Conservation (phyloP, 176 grass and related monocot genomes). For the Carex kokanica region DNA sequence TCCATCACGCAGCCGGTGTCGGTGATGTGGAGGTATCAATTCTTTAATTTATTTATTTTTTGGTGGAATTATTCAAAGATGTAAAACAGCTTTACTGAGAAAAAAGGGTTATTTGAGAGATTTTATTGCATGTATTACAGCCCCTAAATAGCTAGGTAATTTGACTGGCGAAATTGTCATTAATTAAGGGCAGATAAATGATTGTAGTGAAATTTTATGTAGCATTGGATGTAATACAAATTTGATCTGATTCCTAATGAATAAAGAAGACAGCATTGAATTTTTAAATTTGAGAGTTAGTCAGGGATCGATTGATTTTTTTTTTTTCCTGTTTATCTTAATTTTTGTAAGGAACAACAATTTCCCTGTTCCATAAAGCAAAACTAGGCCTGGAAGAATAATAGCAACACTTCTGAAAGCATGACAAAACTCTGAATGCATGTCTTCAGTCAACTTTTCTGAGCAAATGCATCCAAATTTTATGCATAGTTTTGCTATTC, state of each 20-base stretch:
- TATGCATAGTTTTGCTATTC: background rate
- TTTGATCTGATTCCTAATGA: background rate
- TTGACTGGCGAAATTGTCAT: background rate
- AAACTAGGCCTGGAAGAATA: too few species aligned
- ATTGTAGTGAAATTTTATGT: background rate
- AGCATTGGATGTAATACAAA: background rate
- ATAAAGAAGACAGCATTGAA: background rate
- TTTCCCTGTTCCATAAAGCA: background rate
- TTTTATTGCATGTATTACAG: background rate
- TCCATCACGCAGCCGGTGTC: constrained; percentile 79
- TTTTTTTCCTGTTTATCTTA: background rate
- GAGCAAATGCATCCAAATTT: background rate
- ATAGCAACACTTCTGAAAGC: background rate
- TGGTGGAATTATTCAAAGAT: background rate
- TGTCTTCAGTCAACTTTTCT: background rate
- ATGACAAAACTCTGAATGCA: background rate
- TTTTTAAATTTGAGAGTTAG: background rate
- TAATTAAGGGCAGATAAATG: background rate
- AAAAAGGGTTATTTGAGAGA: background rate
- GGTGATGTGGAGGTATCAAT: constrained; percentile 73
- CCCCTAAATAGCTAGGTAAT: background rate
- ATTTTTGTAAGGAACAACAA: background rate
- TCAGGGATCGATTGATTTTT: background rate
- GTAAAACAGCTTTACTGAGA: background rate
- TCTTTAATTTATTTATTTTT: background rate